These are phyloP conservation scores for Blastobotrys petasosporus DNA, from an alignment of 1,139 yeast genomes.

Conservation along the genomic window DNA sequence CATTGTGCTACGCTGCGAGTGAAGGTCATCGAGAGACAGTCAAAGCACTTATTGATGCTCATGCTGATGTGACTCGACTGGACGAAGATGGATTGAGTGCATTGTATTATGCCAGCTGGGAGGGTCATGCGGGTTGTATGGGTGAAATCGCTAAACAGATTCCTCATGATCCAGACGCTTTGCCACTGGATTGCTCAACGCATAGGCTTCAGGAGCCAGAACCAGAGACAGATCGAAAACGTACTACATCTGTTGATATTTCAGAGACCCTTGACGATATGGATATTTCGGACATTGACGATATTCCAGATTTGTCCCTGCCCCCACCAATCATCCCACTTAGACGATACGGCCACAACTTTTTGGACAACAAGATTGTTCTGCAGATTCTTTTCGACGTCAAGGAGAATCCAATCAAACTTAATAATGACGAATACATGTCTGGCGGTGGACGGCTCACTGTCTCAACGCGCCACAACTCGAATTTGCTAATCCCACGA, in stretches of 20 bases:
- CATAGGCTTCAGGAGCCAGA: background rate
- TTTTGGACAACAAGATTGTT: constrained; percentile 72
- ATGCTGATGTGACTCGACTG: constrained; percentile 64
- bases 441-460: constrained; percentile 57
- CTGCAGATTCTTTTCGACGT: constrained; percentile 69
- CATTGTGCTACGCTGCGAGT: constrained; percentile 82
- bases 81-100: constrained; percentile 85
- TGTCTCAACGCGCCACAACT: constrained; percentile 48
- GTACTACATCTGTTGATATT: background rate
- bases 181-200: constrained; percentile 11
- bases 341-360: constrained; percentile 91
- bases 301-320: constrained; percentile 81
- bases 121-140: constrained; percentile 78
- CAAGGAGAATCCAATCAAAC: constrained; percentile 35
- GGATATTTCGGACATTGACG: constrained; percentile 46
- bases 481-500: constrained; percentile 74
- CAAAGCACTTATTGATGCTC: constrained; percentile 59
- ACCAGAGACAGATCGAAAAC: background rate
- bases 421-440: constrained; percentile 33
- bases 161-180: background rate
- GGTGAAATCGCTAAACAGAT: constrained; percentile 47
- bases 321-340: constrained; percentile 97
- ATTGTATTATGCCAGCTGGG: constrained; percentile 86
- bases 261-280: constrained; percentile 14
- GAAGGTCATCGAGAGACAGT: constrained; percentile 78